Percentiles rank a stretch among this genome's conserved stretches.
phyloP scores from a whole-genome alignment of 1,139 yeast species.

The Keqinozyma sinolaborantium region DNA sequence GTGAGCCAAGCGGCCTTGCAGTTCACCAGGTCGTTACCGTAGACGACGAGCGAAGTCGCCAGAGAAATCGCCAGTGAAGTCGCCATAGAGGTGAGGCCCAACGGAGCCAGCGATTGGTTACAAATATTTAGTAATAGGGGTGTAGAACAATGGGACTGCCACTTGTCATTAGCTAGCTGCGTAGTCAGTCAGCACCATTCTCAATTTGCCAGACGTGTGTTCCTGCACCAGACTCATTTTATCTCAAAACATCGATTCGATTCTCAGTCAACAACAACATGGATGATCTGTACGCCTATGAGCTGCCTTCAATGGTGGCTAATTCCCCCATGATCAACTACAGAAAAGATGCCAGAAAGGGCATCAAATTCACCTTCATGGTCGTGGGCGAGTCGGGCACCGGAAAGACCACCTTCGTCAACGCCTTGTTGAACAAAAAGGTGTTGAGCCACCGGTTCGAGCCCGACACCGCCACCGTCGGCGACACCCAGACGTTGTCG shows the following conservation, averaged over 20 bases:
- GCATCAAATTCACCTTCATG: conserved; percentile 79
- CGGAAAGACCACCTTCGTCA: conserved; percentile 84
- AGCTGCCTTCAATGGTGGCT: conserved; percentile 30
- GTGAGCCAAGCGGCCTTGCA: no score
- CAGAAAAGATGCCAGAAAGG: conserved; percentile 77
- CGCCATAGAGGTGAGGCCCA: no score
- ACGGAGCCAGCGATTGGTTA: no score
- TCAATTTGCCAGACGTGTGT: neutral
- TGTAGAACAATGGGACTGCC: no score
- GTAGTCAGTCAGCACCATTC: no score
- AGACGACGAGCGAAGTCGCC: no score
- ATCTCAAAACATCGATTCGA: neutral
- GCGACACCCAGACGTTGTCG: conserved; percentile 47
- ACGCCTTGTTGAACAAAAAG: conserved; percentile 64
- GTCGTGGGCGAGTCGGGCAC: conserved; percentile 83
- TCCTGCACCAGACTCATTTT: neutral
- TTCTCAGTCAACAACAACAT: conserved; percentile 3
- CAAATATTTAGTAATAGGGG: no score
- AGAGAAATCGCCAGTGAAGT: no score
- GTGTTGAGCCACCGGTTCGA: conserved; percentile 59
- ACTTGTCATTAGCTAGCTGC: no score
- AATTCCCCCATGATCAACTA: conserved; percentile 48
- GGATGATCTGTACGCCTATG: conserved; percentile 23
- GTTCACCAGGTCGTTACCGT: no score
- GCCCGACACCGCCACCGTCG: conserved; percentile 17